Conservation (phyloP, 2,329 filamentous ascomycete species). For the Pseudogymnoascus sp. region DNA sequence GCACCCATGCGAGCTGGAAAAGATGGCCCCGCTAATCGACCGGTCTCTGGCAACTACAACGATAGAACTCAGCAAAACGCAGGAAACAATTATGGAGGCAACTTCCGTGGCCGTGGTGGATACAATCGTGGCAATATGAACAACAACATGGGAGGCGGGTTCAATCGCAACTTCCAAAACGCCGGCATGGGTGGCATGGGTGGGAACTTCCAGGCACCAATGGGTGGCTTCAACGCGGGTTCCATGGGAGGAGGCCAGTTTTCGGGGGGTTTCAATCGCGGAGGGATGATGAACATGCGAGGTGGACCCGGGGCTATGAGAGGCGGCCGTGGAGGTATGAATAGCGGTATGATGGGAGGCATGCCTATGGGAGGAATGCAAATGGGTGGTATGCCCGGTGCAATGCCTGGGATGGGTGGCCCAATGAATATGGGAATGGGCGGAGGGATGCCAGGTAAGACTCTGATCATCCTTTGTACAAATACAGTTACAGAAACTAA, state of each 20-base stretch:
- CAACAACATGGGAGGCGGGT: constrained; percentile 46
- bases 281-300: constrained; percentile 45
- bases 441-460: constrained; percentile 49
- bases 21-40: constrained; percentile 48
- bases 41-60: constrained; percentile 42
- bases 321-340: constrained; percentile 47
- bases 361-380: constrained; percentile 49
- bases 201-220: constrained; percentile 35
- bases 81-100: constrained; percentile 27
- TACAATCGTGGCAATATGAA: constrained; percentile 36
- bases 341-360: constrained; percentile 36
- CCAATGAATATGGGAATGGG: constrained; percentile 41
- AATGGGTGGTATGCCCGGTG: constrained; percentile 35
- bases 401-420: constrained; percentile 43
- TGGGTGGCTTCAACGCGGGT: constrained; percentile 41
- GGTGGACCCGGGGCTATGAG: constrained; percentile 50
- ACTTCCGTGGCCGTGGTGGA: constrained; percentile 44
- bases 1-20: constrained; percentile 63
- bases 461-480: constrained; percentile 19
- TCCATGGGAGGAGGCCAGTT: constrained; percentile 35
- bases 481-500: constrained; percentile 18
- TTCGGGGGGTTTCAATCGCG: constrained; percentile 44
- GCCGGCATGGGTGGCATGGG: constrained; percentile 38
- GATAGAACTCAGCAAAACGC: constrained; percentile 31
- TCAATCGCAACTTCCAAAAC: constrained; percentile 42